Conservation (phyloP, 768 basidiomycete species). For the Cantharellus cinnabarinus region DNA sequence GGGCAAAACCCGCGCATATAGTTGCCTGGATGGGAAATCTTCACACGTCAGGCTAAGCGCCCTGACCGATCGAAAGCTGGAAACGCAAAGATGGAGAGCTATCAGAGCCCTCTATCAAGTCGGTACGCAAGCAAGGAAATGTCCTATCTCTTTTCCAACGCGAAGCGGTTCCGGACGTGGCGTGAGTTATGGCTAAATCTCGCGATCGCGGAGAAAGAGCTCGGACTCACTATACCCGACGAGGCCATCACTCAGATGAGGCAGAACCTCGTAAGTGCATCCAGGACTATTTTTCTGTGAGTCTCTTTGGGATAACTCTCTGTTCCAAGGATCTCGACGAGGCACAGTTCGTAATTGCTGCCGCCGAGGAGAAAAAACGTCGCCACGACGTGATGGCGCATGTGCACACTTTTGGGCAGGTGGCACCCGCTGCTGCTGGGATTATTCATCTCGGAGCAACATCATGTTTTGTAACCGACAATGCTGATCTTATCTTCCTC, state of each 20-base stretch:
- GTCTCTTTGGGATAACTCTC: background rate
- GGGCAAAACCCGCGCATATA: no score
- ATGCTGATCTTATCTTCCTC: slow-evolving; percentile 95
- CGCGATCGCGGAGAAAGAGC: slow-evolving; percentile 88
- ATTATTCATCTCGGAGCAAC: slow-evolving; percentile 99
- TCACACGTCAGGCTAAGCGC: no score
- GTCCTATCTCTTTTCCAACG: slow-evolving; percentile 89
- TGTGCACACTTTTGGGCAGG: slow-evolving; percentile 87
- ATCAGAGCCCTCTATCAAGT: slow-evolving; percentile 69
- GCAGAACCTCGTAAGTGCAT: slow-evolving; percentile 51
- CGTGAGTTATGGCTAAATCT: slow-evolving; percentile 88
- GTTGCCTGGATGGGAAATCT: no score
- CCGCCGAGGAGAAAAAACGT: slow-evolving; percentile 87
- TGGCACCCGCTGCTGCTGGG: slow-evolving; percentile 85
- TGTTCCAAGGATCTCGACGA: slow-evolving; percentile 48
- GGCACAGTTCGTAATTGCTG: slow-evolving; percentile 80
- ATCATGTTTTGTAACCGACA: slow-evolving; percentile 98
- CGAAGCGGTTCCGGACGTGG: slow-evolving; percentile 94
- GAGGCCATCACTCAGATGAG: slow-evolving; percentile 90
- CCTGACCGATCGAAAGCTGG: background rate
- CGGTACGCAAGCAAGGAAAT: slow-evolving; percentile 99
- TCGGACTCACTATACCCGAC: slow-evolving; percentile 76
- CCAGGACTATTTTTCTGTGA: background rate
- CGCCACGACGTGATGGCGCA: slow-evolving; percentile 99
- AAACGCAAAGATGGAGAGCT: slow-evolving; percentile 24